Base-by-base conservation (phyloP, 2,329 filamentous ascomycete species). In the Peltaster fructicola region DNA sequence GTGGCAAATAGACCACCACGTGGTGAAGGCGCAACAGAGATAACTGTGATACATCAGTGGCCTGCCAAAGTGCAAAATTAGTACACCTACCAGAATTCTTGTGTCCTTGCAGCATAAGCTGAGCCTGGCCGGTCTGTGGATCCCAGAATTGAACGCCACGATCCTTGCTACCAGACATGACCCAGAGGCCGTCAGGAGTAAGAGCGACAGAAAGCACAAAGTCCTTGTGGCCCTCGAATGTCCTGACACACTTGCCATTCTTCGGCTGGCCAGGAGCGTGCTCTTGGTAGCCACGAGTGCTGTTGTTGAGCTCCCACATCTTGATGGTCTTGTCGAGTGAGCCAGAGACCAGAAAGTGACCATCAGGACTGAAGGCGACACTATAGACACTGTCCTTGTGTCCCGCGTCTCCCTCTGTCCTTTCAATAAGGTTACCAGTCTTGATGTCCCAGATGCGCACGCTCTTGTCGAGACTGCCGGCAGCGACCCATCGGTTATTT, bases 131-230 rank as follows among this genome's bases (percentile, higher is more conserved):
- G 11, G 82, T 93, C 42, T 75, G 68, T 11, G 88, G 85, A 47
- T 98, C 85, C 88, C 88, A 98, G 63, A 98, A 95, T 49, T 95
- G 88, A 12, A 98, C 88, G 23, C 88, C 85, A 25, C 88, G 71
- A 47, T 98, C 88, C 61, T 98, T 98, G 33, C 82, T 92, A 21
- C 88, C 88, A 35, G 81, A 92, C 54, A 98, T 75, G 29, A 98
- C 85, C 88, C 88, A 98, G 43, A 75, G 69, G 35, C 79, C 78
- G 49, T 95, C 84, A 9, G 88, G 88, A 1, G 88, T 95, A 33
- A 95, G 68, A 10, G 88, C 90, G 29, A 98, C 88, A 30, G 78
- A 88, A 21, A 98, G 71, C 31, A 98, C 88, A 46, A 95, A 98
- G 54, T 98, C 88, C 78, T 91, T 78, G 56, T 98, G 88, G 24